Base-by-base conservation (phyloP, 164 flowering plant genomes). In the Magnolia officinalis region DNA sequence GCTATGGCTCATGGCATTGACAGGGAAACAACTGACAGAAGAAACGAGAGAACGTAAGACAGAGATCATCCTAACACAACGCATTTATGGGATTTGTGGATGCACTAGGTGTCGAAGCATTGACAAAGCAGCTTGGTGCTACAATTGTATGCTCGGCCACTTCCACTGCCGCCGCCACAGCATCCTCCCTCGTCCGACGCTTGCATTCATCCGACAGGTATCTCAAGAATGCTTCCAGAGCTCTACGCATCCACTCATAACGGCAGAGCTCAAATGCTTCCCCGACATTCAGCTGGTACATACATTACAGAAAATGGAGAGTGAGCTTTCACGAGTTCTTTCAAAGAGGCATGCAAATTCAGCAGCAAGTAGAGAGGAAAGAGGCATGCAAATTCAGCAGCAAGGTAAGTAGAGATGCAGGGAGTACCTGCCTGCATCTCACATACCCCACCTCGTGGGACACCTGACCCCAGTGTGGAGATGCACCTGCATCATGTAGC, bases 191-290 rank as follows among this genome's bases (percentile, higher is more conserved):
- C 64, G 37, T 20, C 65, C 74, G 84, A 10, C 75, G 65, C 26
- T 78, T 72, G 2, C 18, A 63, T 13, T 76, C 80, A 37, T 80
- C 84, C 19, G 50, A 77, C 75, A 85, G 77, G 19, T 83, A 77
- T 77, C 71, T 81, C 23, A 84, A 45, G 75, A 89, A 89, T 37
- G 52, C 68, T 7, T 83, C 72, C 11, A 92, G 87, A 55, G 93
- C 97, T 29, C 26, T 67, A 5, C 85, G 81, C 97, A 92, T 92
- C 97, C 97, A 92, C 10, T 88, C 91, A 76, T 92, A 90, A 14
- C 94, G 89, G 84, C 94, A 89, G 50, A 85, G 84, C 75, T 77
- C 75, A 73, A 80, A 85, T 19, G 96, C 92, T 16, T 90, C 92
- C 63, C 72, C 71, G 29, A 84, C 72, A 67, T 74, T 82, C 52